Percentiles rank a stretch among this genome's conserved stretches.
Conservation (phyloP, 208 protist genomes). For the Trypanosomatidae sp. region DNA sequence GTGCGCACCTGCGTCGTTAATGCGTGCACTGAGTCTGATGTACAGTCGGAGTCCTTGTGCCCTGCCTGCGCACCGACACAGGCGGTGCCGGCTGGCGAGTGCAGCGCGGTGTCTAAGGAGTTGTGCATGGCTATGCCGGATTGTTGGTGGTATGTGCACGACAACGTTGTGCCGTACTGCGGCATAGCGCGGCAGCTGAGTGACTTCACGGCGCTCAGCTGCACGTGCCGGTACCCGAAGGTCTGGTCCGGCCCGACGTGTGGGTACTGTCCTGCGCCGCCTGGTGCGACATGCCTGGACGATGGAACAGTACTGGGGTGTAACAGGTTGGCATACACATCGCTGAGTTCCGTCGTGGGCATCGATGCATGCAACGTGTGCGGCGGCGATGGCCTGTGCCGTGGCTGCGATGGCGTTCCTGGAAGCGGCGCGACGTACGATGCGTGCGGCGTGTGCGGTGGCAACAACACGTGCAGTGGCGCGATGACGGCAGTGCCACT, state of each 20-base stretch:
- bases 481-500: constrained; percentile 7
- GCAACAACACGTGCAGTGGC: constrained; percentile 32
- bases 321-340: constrained; percentile 29
- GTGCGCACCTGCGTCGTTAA: constrained; percentile 42
- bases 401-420: constrained; percentile 53
- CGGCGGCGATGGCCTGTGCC: constrained; percentile 46
- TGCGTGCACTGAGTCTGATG: constrained; percentile 22
- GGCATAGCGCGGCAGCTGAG: neutral
- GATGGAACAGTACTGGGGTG: constrained; percentile 27
- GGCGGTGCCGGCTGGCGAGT: neutral
- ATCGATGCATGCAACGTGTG: constrained; percentile 50
- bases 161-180: constrained; percentile 1
- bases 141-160: constrained; percentile 33
- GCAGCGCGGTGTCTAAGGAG: constrained; percentile 1
- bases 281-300: constrained; percentile 30
- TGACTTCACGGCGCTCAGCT: constrained; percentile 4
- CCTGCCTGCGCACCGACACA: constrained; percentile 9
- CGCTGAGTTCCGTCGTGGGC: constrained; percentile 3
- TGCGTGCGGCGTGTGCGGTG: constrained; percentile 58
- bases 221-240: constrained; percentile 25
- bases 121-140: constrained; percentile 14
- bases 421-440: constrained; percentile 37
- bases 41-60: constrained; percentile 21
- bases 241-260: constrained; percentile 33
- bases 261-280: constrained; percentile 27